Percentiles rank a stretch among this genome's conserved stretches.
phyloP scores from a whole-genome alignment of 768 basidiomycete genomes.

The Termitomyces sp. region DNA sequence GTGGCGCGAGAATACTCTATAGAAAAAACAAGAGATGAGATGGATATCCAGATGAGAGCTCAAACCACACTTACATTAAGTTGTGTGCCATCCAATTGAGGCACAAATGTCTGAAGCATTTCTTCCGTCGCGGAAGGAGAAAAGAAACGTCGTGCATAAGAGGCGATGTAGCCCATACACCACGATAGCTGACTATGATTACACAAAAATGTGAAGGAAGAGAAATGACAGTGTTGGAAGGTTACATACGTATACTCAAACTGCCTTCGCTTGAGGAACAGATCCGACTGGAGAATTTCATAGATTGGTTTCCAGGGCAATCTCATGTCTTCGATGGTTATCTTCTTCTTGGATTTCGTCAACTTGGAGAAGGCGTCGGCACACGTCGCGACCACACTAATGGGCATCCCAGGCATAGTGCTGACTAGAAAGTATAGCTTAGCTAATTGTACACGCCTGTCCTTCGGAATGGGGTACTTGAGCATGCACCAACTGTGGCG shows the following conservation, averaged over 20 bases:
- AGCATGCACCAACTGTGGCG: slow-evolving; percentile 66
- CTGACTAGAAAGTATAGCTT: slow-evolving; percentile 76
- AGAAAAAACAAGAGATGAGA: slow-evolving; percentile 7
- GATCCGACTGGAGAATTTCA: slow-evolving; percentile 60
- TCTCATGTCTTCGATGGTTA: slow-evolving; percentile 72
- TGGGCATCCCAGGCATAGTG: slow-evolving; percentile 72
- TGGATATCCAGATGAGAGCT: background rate
- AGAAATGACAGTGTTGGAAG: background rate
- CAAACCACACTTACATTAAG: slow-evolving; percentile 49
- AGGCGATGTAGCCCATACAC: slow-evolving; percentile 71
- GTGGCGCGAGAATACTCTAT: slow-evolving; percentile 71
- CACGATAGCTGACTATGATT: slow-evolving; percentile 59
- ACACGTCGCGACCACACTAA: slow-evolving; percentile 59
- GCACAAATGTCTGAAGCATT: slow-evolving; percentile 86
- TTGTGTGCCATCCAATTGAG: slow-evolving; percentile 66
- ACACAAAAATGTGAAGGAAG: slow-evolving; percentile 3
- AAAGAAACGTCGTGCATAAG: slow-evolving; percentile 73
- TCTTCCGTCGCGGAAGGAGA: slow-evolving; percentile 82
- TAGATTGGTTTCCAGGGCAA: slow-evolving; percentile 81
- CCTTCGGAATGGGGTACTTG: slow-evolving; percentile 83
- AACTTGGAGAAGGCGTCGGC: slow-evolving; percentile 57
- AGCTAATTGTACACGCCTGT: slow-evolving; percentile 65
- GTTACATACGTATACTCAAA: slow-evolving; percentile 69
- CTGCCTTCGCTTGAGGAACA: slow-evolving; percentile 72
- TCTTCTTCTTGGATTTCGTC: slow-evolving; percentile 65